phyloP scores from a whole-genome alignment of 2,329 filamentous ascomycete genomes.

The Dothistroma septosporum region DNA sequence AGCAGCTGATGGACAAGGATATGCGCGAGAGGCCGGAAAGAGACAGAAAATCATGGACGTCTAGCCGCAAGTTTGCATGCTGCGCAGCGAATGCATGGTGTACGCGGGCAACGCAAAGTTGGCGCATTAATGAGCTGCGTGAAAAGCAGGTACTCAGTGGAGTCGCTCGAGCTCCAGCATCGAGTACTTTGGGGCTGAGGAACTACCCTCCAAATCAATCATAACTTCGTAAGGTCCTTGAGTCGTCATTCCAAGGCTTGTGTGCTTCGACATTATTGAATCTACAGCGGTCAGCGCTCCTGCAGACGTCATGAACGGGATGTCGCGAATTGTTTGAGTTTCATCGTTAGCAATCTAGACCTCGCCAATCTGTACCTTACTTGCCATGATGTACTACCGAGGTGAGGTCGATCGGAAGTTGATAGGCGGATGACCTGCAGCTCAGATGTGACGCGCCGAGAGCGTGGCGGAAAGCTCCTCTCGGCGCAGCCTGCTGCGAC shows the following conservation, averaged over 20 bases:
- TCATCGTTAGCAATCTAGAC: not conserved
- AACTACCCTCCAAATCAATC: no score
- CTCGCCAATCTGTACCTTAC: not conserved
- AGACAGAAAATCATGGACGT: no score
- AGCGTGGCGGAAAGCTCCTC: not conserved
- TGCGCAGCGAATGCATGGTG: no score
- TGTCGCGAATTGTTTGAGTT: not conserved
- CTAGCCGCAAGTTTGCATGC: no score
- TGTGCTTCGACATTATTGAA: not conserved
- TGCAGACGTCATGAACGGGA: not conserved
- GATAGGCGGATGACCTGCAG: not conserved
- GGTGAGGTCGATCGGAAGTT: not conserved
- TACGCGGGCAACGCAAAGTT: no score
- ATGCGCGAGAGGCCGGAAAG: no score
- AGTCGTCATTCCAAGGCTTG: not conserved
- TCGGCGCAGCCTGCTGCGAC: not conserved
- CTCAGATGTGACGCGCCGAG: not conserved
- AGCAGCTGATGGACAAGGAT: no score
- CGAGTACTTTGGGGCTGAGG: no score
- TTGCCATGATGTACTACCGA: not conserved
- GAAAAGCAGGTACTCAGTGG: no score
- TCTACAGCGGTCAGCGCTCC: not conserved
- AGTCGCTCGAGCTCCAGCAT: no score
- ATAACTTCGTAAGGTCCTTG: no score
- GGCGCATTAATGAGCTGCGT: no score